A percentile compares a stretch with the other conserved stretches of the same genome.
Conservation (phyloP, 805 yeast species). For the Hanseniaspora vineae region DNA sequence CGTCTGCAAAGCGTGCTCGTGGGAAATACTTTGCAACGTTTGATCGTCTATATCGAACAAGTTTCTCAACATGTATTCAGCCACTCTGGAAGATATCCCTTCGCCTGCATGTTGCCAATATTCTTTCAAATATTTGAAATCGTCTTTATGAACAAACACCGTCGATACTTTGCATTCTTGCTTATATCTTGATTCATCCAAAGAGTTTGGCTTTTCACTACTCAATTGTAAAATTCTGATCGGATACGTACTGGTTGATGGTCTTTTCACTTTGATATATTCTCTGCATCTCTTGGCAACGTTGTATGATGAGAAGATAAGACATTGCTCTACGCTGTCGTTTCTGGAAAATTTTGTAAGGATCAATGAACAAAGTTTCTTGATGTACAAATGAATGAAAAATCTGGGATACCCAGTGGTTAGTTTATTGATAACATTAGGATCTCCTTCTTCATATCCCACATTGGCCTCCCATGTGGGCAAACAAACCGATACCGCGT, state of each 20-base stretch:
- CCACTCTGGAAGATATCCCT: conserved; percentile 84
- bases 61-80: conserved; percentile 67
- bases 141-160: conserved; percentile 58
- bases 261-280: conserved; percentile 41
- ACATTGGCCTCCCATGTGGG: conserved; percentile 94
- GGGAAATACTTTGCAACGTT: conserved; percentile 9
- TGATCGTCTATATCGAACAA: conserved; percentile 28
- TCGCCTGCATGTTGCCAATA: conserved; percentile 98
- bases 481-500: conserved; percentile 87
- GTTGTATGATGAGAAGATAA: conserved; percentile 65
- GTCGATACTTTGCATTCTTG: conserved; percentile 61
- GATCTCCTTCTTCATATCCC: conserved; percentile 85
- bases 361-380: conserved; percentile 38
- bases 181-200: conserved; percentile 45
- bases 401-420: conserved; percentile 82
- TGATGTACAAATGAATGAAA: conserved; percentile 53
- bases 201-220: conserved; percentile 51
- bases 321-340: conserved; percentile 25
- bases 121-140: conserved; percentile 54
- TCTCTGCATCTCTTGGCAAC: conserved; percentile 80
- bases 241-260: conserved; percentile 16
- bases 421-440: conserved; percentile 67
- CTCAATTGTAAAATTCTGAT: conserved; percentile 61
- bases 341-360: conserved; percentile 59
- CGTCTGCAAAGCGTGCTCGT: background rate